Base-by-base conservation (phyloP, 208 protist genomes). In the Wallacemonas sp. region DNA sequence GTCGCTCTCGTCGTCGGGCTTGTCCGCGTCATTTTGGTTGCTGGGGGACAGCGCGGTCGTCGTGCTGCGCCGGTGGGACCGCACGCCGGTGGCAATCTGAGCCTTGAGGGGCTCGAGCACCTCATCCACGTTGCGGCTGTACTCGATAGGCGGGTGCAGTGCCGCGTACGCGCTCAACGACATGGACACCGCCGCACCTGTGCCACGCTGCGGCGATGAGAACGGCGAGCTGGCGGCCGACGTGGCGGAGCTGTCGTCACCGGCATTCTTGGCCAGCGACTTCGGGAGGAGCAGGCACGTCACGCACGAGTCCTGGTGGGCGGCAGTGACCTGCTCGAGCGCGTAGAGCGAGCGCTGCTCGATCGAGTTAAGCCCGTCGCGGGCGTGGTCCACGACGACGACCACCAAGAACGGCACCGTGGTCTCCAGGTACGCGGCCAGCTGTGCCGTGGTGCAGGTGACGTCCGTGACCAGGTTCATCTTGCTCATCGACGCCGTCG, bases 391-490 rank as follows among this genome's bases (percentile, higher is more conserved):
- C 42, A 84, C 28, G 20, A 85, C 76, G 23, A 84, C 69, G n/a
- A 85, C 48, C 31, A 68, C 75, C 26, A 85, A 29, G 23, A 63
- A 72, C 5, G 76, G 79, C 20, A 32, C 28, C 1, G 28, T 55
- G 14, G 50, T 44, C 29, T 65, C 59, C 26, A 89, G 71, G 20
- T 57, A 62, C 12, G 64, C n/a, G 11, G 42, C 59, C 20, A 89
- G 67, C 71, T 80, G 76, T 28, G 82, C 68, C 0, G 76, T 65
- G 23, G 73, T 74, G 14, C 76, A 78, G 23, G 78, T 81, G 42
- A 89, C 62, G 48, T 67, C 75, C 1, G 82, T 65, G 2, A 67
- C 20, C 36, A 89, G 68, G 52, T 70, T 74, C 78, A 81, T 61
- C 23, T 59, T 69, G 7, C 69, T 78, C 33, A 89, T 74, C 7